Evolutionary conservation across 768 basidiomycete genomes (phyloP), one percentile per base, ranked within the genome.

Genomic region (Auriscalpium orientale): DNA sequence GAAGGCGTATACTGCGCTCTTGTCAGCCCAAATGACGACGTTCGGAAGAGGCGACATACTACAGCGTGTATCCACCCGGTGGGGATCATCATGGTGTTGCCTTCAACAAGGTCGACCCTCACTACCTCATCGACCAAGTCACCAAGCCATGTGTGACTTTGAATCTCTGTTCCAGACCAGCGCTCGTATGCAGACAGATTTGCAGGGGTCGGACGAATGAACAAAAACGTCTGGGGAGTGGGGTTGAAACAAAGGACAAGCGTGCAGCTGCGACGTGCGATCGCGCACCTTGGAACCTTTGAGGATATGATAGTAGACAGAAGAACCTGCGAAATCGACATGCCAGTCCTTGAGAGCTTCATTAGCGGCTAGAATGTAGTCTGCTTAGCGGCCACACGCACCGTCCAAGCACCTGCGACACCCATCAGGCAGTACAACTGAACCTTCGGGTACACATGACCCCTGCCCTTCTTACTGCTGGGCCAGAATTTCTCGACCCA

Each of bases 401-500:
- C 95, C 58, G 95, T 99, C 92, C 95, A 98, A 34, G 92, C 91
- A 21, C 84, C 81, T 8, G 83, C 85, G 20, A 95, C 93, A 36
- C 92, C 91, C 97, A 99, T 99, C 56, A 99, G 74, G 65, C 95
- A 98, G 68, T 99, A 99, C 51, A 95, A 69, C 65, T 95, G 93
- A 2, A 99, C 95, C 65, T 95, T 95, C 8, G 95, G 95, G 66
- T 89, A 94, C 51, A 78, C 65, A 56, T 90, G 80, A 0, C 85
- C 83, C 62, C 82, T 82, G 57, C 75, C 67, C 68, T 84, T 87
- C 63, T 83, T 80, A 48, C 82, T 83, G 55, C 77, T 78, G 0
- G 94, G 94, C 95, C 95, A 99, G 68, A 85, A 91, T 58, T 87
- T 89, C 67, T 97, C 93, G 7, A 98, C 95, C 95, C 95, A 99